A percentile compares a stretch with the other conserved stretches of the same genome.
Conservation (phyloP, 345 rosid genomes). For the Rhodamnia argentea region DNA sequence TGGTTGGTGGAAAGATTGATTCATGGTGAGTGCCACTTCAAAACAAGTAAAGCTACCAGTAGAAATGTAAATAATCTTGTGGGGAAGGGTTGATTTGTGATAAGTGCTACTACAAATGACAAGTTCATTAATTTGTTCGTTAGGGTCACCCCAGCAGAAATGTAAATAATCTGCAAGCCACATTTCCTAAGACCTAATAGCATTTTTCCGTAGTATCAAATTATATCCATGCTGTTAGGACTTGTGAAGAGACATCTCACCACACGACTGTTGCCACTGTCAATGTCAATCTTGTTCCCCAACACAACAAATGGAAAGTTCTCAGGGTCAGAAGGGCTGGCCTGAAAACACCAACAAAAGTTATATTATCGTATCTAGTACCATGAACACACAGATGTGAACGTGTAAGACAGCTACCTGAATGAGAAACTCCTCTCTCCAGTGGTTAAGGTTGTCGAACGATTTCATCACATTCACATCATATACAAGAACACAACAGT, state of each 20-base stretch:
- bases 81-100: neutral
- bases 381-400: neutral
- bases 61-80: too few species aligned
- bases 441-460: conserved; percentile 77
- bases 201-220: neutral
- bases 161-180: neutral
- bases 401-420: conserved; percentile 29
- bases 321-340: conserved; percentile 81
- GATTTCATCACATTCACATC: conserved; percentile 89
- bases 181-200: neutral
- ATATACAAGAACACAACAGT: conserved; percentile 81
- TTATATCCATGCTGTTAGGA: neutral
- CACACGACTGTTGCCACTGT: conserved; percentile 83
- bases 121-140: neutral
- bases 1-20: neutral
- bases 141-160: neutral
- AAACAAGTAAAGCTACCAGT: neutral
- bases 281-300: conserved; percentile 84
- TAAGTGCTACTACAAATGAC: neutral
- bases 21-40: neutral
- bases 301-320: conserved; percentile 78
- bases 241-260: conserved; percentile 26
- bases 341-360: conserved; percentile 26
- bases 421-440: conserved; percentile 87
- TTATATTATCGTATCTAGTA: neutral